Evolutionary conservation across 1,284 basidiomycete species (phyloP).

Genomic region (Malassezia sympodialis): DNA sequence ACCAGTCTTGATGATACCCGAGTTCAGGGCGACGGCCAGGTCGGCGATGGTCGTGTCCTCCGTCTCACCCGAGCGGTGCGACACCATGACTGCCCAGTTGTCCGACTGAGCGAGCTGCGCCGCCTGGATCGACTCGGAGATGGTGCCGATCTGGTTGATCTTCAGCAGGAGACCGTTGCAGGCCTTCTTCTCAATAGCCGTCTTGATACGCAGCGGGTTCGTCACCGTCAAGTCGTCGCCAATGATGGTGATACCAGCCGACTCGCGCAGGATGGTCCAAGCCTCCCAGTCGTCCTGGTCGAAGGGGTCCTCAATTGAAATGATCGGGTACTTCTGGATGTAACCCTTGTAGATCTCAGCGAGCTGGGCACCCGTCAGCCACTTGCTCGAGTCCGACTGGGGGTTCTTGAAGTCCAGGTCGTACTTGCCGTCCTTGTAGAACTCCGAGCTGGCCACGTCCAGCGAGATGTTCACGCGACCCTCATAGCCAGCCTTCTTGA

Average conservation of each 20-base stretch:
- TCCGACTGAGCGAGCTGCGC: constrained; percentile 92
- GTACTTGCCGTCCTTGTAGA: constrained; percentile 99
- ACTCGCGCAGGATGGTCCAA: constrained; percentile 73
- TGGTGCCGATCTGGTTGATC: constrained; percentile 89
- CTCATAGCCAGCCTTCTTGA: constrained; percentile 94
- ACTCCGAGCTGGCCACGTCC: constrained; percentile 97
- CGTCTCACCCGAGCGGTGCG: constrained; percentile 86
- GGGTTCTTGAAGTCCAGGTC: constrained; percentile 99
- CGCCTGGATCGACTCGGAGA: constrained; percentile 95
- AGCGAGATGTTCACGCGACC: constrained; percentile 98
- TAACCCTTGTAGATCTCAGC: constrained; percentile 74
- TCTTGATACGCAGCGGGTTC: constrained; percentile 95
- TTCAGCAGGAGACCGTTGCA: constrained; percentile 98
- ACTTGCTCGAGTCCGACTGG: constrained; percentile 89
- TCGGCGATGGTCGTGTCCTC: constrained; percentile 72
- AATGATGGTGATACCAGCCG: constrained; percentile 62
- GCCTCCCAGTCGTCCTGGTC: constrained; percentile 99
- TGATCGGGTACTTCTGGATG: constrained; percentile 50
- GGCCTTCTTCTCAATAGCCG: constrained; percentile 97
- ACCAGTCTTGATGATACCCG: constrained; percentile 96
- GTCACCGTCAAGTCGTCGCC: constrained; percentile 98
- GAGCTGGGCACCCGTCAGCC: constrained; percentile 84
- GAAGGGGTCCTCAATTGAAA: constrained; percentile 94
- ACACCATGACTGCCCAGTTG: constrained; percentile 99
- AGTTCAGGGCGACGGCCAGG: constrained; percentile 83